phyloP scores from a whole-genome alignment of 2,329 filamentous ascomycete species.

The Ophiostoma montium region DNA sequence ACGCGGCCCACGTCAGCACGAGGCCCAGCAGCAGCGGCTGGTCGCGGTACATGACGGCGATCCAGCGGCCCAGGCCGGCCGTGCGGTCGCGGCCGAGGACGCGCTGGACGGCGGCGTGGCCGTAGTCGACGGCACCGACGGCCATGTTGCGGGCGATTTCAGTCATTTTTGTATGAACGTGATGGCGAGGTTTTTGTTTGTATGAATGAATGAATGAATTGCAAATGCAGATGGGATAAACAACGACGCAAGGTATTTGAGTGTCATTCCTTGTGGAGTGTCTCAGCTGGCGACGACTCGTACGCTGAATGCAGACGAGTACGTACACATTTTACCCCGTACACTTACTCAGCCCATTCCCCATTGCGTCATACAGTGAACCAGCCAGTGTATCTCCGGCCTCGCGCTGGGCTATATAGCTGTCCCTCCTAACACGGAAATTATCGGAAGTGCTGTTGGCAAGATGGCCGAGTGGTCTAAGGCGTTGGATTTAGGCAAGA shows the following conservation, averaged over 20 bases:
- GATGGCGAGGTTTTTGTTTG: not conserved
- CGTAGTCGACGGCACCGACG: not conserved
- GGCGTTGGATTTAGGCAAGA: slow-evolving; percentile 16
- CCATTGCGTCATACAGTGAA: too few species aligned
- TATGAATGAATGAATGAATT: too few species aligned
- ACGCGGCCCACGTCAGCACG: slow-evolving; percentile 4
- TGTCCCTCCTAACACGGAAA: slow-evolving; percentile 1
- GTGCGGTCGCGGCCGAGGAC: slow-evolving; percentile 5
- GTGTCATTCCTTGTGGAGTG: too few species aligned
- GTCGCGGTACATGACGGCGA: slow-evolving; percentile 1
- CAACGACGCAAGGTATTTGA: too few species aligned
- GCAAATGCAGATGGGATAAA: too few species aligned
- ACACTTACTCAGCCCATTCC: too few species aligned
- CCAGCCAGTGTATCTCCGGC: not conserved
- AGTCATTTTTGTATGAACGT: not conserved
- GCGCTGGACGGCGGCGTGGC: not conserved
- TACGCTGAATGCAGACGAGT: too few species aligned
- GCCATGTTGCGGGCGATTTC: slow-evolving; percentile 2
- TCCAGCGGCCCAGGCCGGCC: not conserved
- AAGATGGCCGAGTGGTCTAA: slow-evolving; percentile 17
- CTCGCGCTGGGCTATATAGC: not conserved
- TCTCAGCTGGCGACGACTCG: too few species aligned
- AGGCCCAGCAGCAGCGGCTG: slow-evolving; percentile 9
- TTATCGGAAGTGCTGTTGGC: slow-evolving; percentile 9
- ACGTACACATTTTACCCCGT: too few species aligned